These are phyloP conservation scores for Backusella tuberculispora DNA, from an alignment of 192 early-diverging fungal genomes.

Conservation along the genomic window DNA sequence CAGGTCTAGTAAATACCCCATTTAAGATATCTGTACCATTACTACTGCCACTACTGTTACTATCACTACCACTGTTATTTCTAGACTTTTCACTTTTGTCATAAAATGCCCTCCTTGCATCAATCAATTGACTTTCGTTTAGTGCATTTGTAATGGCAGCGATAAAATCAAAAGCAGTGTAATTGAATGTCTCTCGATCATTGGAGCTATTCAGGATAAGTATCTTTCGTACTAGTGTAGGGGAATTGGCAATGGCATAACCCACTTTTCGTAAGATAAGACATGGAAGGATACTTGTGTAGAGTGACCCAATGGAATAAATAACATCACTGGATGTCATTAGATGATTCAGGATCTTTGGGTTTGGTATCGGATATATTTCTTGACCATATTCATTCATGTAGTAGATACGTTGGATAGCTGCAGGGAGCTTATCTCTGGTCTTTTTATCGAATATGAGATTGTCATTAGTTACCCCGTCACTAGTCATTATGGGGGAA, in stretches of 20 bases:
- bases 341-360: slow-evolving; percentile 53
- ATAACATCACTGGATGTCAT: slow-evolving; percentile 57
- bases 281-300: slow-evolving; percentile 71
- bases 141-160: slow-evolving; percentile 63
- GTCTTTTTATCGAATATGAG: slow-evolving; percentile 17
- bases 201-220: slow-evolving; percentile 67
- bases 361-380: slow-evolving; percentile 65
- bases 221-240: slow-evolving; percentile 58
- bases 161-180: slow-evolving; percentile 72
- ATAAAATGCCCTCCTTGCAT: slow-evolving; percentile 37
- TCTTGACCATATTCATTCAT: slow-evolving; percentile 74
- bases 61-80: not conserved
- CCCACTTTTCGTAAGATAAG: slow-evolving; percentile 69
- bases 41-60: too few relatives aligned
- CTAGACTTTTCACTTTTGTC: not conserved
- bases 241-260: slow-evolving; percentile 57
- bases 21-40: not conserved
- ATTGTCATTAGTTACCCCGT: slow-evolving; percentile 5
- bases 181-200: slow-evolving; percentile 68
- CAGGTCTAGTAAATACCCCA: slow-evolving; percentile 19
- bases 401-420: slow-evolving; percentile 67
- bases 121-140: slow-evolving; percentile 50
- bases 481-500: slow-evolving; percentile 1
- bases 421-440: slow-evolving; percentile 49
- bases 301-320: slow-evolving; percentile 74